Percentiles rank a stretch among this genome's conserved stretches.
These are phyloP conservation scores for Coffea canephora DNA, from an alignment of 257 asterid species.

Conservation along the genomic window DNA sequence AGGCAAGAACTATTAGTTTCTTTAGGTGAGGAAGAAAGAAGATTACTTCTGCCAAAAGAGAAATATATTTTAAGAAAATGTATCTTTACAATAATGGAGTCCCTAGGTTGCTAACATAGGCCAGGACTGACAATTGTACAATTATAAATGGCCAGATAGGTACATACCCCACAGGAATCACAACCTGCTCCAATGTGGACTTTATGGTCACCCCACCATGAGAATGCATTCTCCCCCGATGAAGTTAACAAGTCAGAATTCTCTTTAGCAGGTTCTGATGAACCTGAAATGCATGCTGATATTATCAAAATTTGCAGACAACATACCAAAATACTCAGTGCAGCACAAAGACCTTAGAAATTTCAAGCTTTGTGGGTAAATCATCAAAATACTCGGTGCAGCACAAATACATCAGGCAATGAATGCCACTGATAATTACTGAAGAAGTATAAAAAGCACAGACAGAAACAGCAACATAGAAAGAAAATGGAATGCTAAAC, in stretches of 20 bases:
- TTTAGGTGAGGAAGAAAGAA: neutral
- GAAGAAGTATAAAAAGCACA: neutral
- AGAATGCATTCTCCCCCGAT: slow-evolving; percentile 29
- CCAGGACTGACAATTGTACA: neutral
- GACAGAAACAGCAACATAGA: neutral
- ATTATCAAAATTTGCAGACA: neutral
- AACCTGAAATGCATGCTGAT: slow-evolving; percentile 7
- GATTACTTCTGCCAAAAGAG: neutral
- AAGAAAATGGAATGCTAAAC: neutral
- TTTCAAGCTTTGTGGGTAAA: neutral
- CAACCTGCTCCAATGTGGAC: slow-evolving; percentile 52
- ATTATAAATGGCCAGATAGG: neutral
- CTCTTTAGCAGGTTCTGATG: slow-evolving; percentile 2
- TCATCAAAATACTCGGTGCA: neutral
- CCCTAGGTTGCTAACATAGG: neutral
- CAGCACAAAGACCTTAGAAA: neutral
- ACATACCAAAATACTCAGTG: neutral
- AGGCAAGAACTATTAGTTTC: neutral
- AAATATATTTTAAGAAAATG: neutral
- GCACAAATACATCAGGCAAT: neutral
- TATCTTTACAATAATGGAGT: neutral
- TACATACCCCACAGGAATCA: slow-evolving; percentile 67
- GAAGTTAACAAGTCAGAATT: slow-evolving; percentile 27
- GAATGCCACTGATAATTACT: neutral
- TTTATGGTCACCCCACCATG: slow-evolving; percentile 33